Evolutionary conservation across 176 grass and related monocot genomes (phyloP).

Genomic region (Ampelocalamus luodianensis): DNA sequence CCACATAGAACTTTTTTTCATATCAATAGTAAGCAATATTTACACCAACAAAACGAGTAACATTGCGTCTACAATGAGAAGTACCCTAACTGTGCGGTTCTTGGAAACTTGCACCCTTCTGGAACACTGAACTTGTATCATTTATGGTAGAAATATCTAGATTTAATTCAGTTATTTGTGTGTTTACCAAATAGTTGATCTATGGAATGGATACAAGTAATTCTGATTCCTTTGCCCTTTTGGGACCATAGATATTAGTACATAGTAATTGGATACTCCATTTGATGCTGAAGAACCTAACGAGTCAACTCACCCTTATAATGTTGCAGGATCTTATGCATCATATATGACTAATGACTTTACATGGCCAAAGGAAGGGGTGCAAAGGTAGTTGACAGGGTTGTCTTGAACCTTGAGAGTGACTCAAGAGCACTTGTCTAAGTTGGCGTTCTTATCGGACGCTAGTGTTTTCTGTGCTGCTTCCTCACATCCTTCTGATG

Average conservation of each 20-base stretch:
- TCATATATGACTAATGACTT: slow-evolving; percentile 89
- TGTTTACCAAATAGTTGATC: background rate
- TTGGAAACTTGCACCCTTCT: slow-evolving; percentile 1
- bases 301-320: background rate
- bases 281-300: slow-evolving; percentile 20
- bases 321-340: slow-evolving; percentile 76
- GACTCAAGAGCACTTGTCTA: background rate
- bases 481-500: background rate
- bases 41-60: background rate
- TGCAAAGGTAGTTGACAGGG: slow-evolving; percentile 68
- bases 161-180: background rate
- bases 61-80: background rate
- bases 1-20: background rate
- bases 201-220: background rate
- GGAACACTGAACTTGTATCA: background rate
- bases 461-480: background rate
- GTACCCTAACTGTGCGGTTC: background rate
- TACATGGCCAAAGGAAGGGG: slow-evolving; percentile 84
- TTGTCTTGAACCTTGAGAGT: slow-evolving; percentile 46
- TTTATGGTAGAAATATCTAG: background rate
- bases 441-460: background rate
- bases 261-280: background rate
- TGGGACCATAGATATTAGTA: background rate
- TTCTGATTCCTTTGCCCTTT: background rate
- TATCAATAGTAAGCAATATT: background rate